Conservation (phyloP, 1,284 basidiomycete genomes). For the Sporisorium exsertum region DNA sequence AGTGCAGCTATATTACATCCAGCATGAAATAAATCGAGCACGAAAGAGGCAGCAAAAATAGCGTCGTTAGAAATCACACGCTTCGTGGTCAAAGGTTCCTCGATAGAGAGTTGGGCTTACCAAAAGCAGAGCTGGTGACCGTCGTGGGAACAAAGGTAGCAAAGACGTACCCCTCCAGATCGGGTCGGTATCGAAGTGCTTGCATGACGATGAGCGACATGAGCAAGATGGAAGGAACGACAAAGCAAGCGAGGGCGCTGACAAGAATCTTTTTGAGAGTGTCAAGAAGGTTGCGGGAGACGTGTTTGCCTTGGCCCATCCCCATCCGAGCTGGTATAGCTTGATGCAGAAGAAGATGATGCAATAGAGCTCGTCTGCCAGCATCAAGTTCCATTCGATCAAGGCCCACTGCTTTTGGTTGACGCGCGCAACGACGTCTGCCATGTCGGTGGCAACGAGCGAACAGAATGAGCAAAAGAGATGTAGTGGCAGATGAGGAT, state of each 20-base stretch:
- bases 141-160: conserved; percentile 16
- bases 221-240: conserved; percentile 27
- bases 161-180: conserved; percentile 35
- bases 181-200: conserved; percentile 16
- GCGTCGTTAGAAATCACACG: background rate
- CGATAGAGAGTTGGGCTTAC: conserved; percentile 1
- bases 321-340: conserved; percentile 39
- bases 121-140: conserved; percentile 25
- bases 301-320: conserved; percentile 37
- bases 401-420: conserved; percentile 27
- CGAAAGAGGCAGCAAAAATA: background rate
- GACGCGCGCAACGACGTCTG: conserved; percentile 17
- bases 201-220: conserved; percentile 36
- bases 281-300: conserved; percentile 23
- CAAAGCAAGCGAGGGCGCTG: conserved; percentile 32
- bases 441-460: conserved; percentile 12
- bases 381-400: conserved; percentile 35
- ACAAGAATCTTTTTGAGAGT: conserved; percentile 24
- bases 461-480: conserved; percentile 9
- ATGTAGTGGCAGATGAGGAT: conserved; percentile 33
- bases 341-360: conserved; percentile 28
- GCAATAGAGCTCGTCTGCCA: conserved; percentile 36
- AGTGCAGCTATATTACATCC: conserved; percentile 9
- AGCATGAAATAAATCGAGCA: background rate
- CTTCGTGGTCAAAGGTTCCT: background rate